Evolutionary conservation across 148 eudicot species (phyloP).

Genomic region (Rhododendron mucronatum): DNA sequence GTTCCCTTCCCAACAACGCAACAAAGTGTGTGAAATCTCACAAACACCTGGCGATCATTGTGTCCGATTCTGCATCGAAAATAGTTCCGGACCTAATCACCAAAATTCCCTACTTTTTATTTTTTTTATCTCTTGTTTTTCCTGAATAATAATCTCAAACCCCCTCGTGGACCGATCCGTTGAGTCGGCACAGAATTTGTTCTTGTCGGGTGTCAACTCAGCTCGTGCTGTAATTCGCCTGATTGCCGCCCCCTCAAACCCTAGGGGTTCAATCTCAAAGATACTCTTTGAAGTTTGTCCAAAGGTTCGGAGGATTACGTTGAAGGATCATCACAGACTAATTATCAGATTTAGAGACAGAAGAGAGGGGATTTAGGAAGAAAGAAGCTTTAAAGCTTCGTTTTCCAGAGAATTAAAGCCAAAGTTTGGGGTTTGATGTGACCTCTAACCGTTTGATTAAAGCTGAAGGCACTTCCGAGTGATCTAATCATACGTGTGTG

Average conservation of each 20-base stretch:
- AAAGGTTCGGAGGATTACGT: neutral
- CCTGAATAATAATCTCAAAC: no score
- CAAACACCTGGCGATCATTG: constrained; percentile 8
- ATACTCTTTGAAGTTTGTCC: neutral
- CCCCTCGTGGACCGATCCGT: neutral
- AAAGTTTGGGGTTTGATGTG: neutral
- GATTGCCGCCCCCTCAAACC: neutral
- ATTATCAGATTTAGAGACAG: neutral
- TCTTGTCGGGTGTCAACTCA: neutral
- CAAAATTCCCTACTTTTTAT: neutral
- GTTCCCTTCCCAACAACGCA: neutral
- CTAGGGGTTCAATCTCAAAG: neutral
- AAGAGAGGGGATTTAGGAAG: neutral
- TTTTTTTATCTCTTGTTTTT: neutral
- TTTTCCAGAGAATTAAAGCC: neutral
- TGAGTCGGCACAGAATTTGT: neutral
- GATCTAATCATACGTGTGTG: neutral
- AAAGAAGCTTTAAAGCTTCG: constrained; percentile 1
- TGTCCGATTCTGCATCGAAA: neutral
- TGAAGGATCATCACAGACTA: neutral
- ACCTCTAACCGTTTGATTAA: neutral
- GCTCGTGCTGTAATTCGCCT: neutral
- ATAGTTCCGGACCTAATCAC: neutral
- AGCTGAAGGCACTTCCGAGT: neutral
- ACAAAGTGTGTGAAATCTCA: neutral